Base-by-base conservation (phyloP, 192 early-diverging fungal species). In the Umbelopsis sp. region DNA sequence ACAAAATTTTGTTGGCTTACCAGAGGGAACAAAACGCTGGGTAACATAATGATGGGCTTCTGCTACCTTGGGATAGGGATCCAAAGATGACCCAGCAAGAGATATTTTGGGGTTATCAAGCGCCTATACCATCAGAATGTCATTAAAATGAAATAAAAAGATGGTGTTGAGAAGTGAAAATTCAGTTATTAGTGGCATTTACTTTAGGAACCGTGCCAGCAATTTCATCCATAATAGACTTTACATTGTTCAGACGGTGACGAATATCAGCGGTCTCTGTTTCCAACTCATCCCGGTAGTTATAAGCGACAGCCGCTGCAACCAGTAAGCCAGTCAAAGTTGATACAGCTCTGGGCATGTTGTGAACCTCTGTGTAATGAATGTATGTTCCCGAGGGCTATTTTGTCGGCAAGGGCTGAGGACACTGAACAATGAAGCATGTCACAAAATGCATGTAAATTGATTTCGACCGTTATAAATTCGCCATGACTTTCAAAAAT, bases 141-240 rank as follows among this genome's bases (percentile, higher is more conserved):
- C 48, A 49, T 49, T 10, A 49, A 49, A 16, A 49, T 20, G 48
- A 21, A 49, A n/a, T n/a, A 20, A 21, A 15, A 16, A 1, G 55
- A 30, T 15, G 10, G 30, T 13, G 30, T 35, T 18, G 55, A 6
- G 30, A 25, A 61, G 55, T 61, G 13, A 35, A 30, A 3, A 30
- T 18, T 30, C 27, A 61, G n/a, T 61, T 35, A 61, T 61, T 61
- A 61, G 55, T 30, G 55, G 18, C 27, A 61, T 61, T 61, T 61
- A 61, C 55, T 61, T 61, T 61, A 35, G 27, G 55, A n/a, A 61
- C 55, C 55, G 55, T 35, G 55, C 27, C 30, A 61, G 55, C 25
- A 15, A 61, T 61, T 30, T 61, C 55, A 61, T 61, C 55, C 55
- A 61, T 25, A 61, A 30, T 61, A 61, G 55, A 61, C 55, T 61